These are phyloP conservation scores for Zymoseptoria tritici DNA, from an alignment of 2,329 filamentous ascomycete genomes.

Conservation along the genomic window DNA sequence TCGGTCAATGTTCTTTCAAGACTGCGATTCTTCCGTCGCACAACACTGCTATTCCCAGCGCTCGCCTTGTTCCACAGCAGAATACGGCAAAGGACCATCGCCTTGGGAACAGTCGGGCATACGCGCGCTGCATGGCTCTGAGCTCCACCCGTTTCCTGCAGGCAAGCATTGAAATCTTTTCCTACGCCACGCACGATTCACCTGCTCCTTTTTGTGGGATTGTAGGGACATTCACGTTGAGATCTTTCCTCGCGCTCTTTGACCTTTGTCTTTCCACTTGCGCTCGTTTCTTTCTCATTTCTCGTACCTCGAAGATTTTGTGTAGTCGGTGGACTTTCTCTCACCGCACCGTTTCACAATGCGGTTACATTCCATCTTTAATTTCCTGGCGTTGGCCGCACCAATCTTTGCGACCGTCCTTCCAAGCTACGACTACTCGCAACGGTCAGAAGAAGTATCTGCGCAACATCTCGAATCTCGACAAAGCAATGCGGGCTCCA, in stretches of 20 bases:
- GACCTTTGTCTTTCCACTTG: background rate
- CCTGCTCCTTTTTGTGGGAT: background rate
- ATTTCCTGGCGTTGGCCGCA: conserved; percentile 9
- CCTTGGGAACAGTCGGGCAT: background rate
- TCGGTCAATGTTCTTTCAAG: background rate
- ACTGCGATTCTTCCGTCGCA: background rate
- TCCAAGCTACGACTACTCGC: conserved; percentile 5
- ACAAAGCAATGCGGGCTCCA: conserved; percentile 36
- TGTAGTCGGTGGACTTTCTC: background rate
- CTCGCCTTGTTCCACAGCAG: background rate
- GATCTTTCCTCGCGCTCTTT: background rate
- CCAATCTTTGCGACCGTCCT: conserved; percentile 13
- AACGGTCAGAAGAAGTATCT: background rate
- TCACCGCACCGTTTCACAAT: conserved; percentile 2
- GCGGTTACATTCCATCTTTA: conserved; percentile 11
- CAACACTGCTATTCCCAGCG: background rate
- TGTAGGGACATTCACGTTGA: background rate
- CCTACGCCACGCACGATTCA: background rate
- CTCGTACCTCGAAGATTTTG: background rate
- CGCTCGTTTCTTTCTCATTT: background rate
- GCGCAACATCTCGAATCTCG: conserved; percentile 5
- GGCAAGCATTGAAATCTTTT: background rate
- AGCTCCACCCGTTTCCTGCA: background rate
- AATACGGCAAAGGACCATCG: background rate
- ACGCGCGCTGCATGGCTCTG: background rate